These are phyloP conservation scores for Wallemia mellicola DNA, from an alignment of 1,284 basidiomycete species.

Conservation along the genomic window DNA sequence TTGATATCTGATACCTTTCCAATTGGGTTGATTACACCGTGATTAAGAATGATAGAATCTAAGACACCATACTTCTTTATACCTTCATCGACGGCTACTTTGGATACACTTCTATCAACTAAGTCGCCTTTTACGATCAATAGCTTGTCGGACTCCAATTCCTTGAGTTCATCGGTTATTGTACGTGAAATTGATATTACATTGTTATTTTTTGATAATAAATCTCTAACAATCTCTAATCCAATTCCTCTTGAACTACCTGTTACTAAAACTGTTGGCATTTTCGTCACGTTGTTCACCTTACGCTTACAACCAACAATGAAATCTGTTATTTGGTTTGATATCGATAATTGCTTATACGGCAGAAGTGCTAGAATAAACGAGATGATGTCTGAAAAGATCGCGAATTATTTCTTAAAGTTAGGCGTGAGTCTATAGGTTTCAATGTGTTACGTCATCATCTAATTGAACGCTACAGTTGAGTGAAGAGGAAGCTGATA, in stretches of 20 bases:
- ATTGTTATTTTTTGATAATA: slow-evolving; percentile 28
- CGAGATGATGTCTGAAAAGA: no score
- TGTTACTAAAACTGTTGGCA: background rate
- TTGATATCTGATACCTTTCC: slow-evolving; percentile 10
- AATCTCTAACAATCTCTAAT: slow-evolving; percentile 31
- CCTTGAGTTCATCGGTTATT: slow-evolving; percentile 27
- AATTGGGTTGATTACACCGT: slow-evolving; percentile 31
- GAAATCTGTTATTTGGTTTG: slow-evolving; percentile 33
- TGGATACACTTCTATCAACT: slow-evolving; percentile 5
- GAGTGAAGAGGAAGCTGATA: slow-evolving; percentile 27
- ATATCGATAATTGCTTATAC: slow-evolving; percentile 22
- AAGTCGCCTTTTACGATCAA: background rate
- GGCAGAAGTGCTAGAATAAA: no score
- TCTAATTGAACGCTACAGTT: background rate
- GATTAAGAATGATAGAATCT: slow-evolving; percentile 49
- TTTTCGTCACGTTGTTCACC: background rate
- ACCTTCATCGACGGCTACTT: slow-evolving; percentile 27
- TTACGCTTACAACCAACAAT: slow-evolving; percentile 2
- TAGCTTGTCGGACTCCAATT: slow-evolving; percentile 15
- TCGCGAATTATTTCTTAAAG: slow-evolving; percentile 25
- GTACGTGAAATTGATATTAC: slow-evolving; percentile 50
- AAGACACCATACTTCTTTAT: slow-evolving; percentile 29
- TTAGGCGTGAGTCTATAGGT: background rate
- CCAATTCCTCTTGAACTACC: slow-evolving; percentile 32
- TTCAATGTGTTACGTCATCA: background rate